phyloP scores from a whole-genome alignment of 805 yeast genomes.

The Pichia occidentalis region DNA sequence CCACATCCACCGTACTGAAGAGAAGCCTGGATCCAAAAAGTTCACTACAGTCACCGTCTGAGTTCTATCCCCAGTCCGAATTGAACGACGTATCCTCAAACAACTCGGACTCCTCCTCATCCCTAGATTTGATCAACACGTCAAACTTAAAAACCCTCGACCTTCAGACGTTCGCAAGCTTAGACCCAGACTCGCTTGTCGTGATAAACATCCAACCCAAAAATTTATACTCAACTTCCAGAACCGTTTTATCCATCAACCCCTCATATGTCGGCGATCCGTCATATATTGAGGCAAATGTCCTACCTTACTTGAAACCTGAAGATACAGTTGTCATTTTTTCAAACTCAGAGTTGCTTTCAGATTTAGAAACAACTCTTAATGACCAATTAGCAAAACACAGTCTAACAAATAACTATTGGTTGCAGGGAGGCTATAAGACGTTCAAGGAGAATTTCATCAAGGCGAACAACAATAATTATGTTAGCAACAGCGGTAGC shows the following conservation, averaged over 20 bases:
- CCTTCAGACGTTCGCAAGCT: not conserved
- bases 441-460: conserved; percentile 6
- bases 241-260: conserved; percentile 1
- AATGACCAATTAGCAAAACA: not conserved
- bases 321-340: conserved; percentile 9
- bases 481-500: conserved; percentile 1
- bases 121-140: too few relatives aligned
- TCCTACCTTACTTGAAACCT: conserved; percentile 6
- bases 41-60: conserved; percentile 3
- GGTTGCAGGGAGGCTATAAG: conserved; percentile 35
- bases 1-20: not conserved
- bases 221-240: conserved; percentile 6
- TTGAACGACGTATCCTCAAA: not conserved
- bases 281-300: conserved; percentile 1
- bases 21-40: conserved; percentile 5
- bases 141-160: conserved; percentile 3
- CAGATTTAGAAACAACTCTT: conserved; percentile 8
- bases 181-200: conserved; percentile 2
- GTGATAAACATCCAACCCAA: conserved; percentile 6
- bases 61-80: conserved; percentile 7
- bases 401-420: conserved; percentile 8
- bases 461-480: not conserved
- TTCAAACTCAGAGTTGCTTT: conserved; percentile 5
- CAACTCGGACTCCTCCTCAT: too few relatives aligned
- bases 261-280: not conserved